phyloP scores from a whole-genome alignment of 192 early-diverging fungal species.

The Mortierella antarctica region DNA sequence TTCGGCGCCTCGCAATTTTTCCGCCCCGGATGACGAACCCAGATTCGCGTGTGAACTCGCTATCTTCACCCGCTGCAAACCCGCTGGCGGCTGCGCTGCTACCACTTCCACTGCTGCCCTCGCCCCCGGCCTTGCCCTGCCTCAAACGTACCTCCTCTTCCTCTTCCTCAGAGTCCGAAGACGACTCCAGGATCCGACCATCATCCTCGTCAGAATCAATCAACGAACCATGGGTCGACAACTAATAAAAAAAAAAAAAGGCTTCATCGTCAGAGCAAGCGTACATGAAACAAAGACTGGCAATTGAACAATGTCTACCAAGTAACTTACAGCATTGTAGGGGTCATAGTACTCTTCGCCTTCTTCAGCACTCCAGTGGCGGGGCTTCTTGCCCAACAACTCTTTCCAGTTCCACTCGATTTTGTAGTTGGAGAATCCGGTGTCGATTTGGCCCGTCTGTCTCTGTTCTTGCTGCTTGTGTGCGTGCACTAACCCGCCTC shows the following conservation, averaged over 20 bases:
- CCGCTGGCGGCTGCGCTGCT: neutral
- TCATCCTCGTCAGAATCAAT: conserved; percentile 47
- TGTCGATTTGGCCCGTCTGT: conserved; percentile 15
- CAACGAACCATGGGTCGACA: conserved; percentile 40
- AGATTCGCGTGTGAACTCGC: conserved; percentile 29
- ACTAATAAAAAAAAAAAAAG: neutral
- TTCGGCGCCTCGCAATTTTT: conserved; percentile 51
- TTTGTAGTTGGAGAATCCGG: conserved; percentile 45
- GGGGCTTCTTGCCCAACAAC: conserved; percentile 46
- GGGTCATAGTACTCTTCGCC: conserved; percentile 50
- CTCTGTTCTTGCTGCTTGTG: neutral
- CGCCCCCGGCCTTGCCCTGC: conserved; percentile 9
- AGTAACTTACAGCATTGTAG: conserved; percentile 44
- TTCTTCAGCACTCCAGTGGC: conserved; percentile 44
- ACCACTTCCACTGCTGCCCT: neutral
- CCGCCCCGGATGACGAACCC: conserved; percentile 49
- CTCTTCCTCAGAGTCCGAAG: conserved; percentile 31
- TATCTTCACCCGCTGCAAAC: conserved; percentile 28
- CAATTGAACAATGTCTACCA: neutral
- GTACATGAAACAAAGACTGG: neutral
- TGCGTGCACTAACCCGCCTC: neutral
- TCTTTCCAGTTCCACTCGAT: conserved; percentile 56
- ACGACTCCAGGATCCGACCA: conserved; percentile 32
- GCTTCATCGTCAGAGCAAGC: no score
- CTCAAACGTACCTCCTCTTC: conserved; percentile 13